phyloP scores from a whole-genome alignment of 257 asterid species.

The Solanum sparsipilum region DNA sequence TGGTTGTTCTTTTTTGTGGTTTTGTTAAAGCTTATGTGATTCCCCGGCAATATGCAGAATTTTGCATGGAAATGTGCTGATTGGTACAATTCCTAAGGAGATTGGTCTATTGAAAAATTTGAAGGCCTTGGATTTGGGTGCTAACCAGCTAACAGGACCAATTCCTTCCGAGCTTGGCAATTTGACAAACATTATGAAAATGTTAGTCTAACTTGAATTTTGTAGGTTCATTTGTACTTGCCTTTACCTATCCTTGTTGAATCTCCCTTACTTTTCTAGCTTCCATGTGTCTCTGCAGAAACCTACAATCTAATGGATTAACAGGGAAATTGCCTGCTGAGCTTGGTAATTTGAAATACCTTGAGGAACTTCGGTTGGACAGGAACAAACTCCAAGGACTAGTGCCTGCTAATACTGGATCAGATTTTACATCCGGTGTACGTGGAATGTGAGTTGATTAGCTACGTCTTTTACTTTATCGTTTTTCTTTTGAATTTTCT shows the following conservation, averaged over 20 bases:
- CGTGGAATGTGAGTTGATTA: slow-evolving; percentile 48
- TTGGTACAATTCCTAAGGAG: slow-evolving; percentile 82
- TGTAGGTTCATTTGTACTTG: not conserved
- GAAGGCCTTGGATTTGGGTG: slow-evolving; percentile 71
- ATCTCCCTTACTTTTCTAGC: not conserved
- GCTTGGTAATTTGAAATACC: slow-evolving; percentile 63
- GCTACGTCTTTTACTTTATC: not conserved
- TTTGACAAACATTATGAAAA: slow-evolving; percentile 40
- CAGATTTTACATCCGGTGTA: slow-evolving; percentile 31
- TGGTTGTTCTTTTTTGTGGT: not conserved
- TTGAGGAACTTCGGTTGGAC: slow-evolving; percentile 70
- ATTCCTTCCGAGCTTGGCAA: slow-evolving; percentile 84
- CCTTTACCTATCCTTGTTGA: not conserved
- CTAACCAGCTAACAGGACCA: slow-evolving; percentile 67
- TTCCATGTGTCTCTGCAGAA: slow-evolving; percentile 23
- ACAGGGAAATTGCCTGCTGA: slow-evolving; percentile 78
- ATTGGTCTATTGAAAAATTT: slow-evolving; percentile 66
- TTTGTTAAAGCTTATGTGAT: not conserved
- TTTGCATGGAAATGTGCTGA: slow-evolving; percentile 68
- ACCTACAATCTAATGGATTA: slow-evolving; percentile 81
- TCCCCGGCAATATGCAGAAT: slow-evolving; percentile 26
- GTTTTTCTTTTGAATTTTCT: not conserved
- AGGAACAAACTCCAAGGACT: slow-evolving; percentile 73
- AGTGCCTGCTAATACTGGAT: slow-evolving; percentile 52
- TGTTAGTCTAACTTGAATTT: slow-evolving; percentile 39